A percentile compares a stretch with the other conserved stretches of the same genome.
These are phyloP conservation scores for Holtermannia corniformis DNA, from an alignment of 768 basidiomycete genomes.

Conservation along the genomic window DNA sequence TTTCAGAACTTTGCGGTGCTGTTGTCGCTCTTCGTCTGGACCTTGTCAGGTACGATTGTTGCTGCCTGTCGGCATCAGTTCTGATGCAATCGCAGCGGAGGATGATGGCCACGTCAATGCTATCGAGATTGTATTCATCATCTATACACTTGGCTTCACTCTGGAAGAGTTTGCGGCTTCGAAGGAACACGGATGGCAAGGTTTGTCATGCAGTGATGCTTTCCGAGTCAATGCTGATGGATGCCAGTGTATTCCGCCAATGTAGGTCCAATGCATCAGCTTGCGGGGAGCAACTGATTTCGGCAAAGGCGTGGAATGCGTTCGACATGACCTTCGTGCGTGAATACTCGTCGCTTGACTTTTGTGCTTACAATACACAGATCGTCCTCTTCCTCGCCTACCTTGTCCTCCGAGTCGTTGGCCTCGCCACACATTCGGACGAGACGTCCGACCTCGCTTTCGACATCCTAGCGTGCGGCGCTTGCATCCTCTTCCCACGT, in stretches of 20 bases:
- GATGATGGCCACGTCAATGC: slow-evolving; percentile 48
- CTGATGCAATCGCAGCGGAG: slow-evolving; percentile 47
- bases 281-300: not conserved
- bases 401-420: slow-evolving; percentile 32
- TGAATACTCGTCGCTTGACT: not conserved
- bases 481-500: slow-evolving; percentile 40
- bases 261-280: slow-evolving; percentile 42
- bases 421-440: slow-evolving; percentile 35
- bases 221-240: slow-evolving; percentile 1
- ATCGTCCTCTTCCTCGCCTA: slow-evolving; percentile 44
- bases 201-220: slow-evolving; percentile 47
- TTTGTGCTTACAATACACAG: slow-evolving; percentile 43
- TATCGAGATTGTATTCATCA: slow-evolving; percentile 64
- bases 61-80: not conserved
- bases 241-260: slow-evolving; percentile 69
- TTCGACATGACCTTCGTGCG: slow-evolving; percentile 52
- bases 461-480: slow-evolving; percentile 38
- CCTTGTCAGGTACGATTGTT: slow-evolving; percentile 60
- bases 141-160: slow-evolving; percentile 67
- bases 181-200: slow-evolving; percentile 77
- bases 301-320: slow-evolving; percentile 71
- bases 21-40: slow-evolving; percentile 60
- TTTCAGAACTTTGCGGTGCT: slow-evolving; percentile 66
- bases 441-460: slow-evolving; percentile 36
- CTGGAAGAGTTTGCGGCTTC: slow-evolving; percentile 81